phyloP scores from a whole-genome alignment of 768 basidiomycete genomes.

The Kwoniella europaea region DNA sequence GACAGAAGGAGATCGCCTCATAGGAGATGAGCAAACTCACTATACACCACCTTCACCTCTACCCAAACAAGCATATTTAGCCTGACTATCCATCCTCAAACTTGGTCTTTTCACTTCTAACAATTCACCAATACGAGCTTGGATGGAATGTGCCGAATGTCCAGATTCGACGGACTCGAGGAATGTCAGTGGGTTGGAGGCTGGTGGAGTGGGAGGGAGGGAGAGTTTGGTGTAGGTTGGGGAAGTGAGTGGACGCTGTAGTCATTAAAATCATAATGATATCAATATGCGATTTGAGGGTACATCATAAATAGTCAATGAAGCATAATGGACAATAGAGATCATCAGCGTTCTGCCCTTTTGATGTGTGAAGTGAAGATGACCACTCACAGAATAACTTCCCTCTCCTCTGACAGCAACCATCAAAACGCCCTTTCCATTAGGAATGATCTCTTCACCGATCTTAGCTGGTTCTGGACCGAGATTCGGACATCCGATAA shows the following conservation, averaged over 20 bases:
- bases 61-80: slow-evolving; percentile 86
- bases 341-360: background rate
- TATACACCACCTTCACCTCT: slow-evolving; percentile 75
- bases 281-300: too few relatives aligned
- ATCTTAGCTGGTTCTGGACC: slow-evolving; percentile 64
- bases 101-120: slow-evolving; percentile 71
- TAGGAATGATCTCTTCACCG: slow-evolving; percentile 59
- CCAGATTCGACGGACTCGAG: slow-evolving; percentile 91
- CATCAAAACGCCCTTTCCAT: slow-evolving; percentile 75
- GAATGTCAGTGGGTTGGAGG: slow-evolving; percentile 65
- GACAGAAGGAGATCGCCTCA: too few relatives aligned
- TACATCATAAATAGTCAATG: too few relatives aligned
- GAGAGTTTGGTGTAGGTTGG: slow-evolving; percentile 64
- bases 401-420: slow-evolving; percentile 86
- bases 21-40: slow-evolving; percentile 34
- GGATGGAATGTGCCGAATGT: slow-evolving; percentile 88
- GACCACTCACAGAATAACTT: slow-evolving; percentile 50
- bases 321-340: background rate
- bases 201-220: slow-evolving; percentile 58
- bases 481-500: slow-evolving; percentile 92
- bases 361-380: background rate
- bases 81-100: slow-evolving; percentile 91
- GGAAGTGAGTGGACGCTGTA: slow-evolving; percentile 66
- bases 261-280: background rate
- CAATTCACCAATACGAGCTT: slow-evolving; percentile 70